phyloP scores from a whole-genome alignment of 2,329 filamentous ascomycete genomes.

The Penicillium sp. region DNA sequence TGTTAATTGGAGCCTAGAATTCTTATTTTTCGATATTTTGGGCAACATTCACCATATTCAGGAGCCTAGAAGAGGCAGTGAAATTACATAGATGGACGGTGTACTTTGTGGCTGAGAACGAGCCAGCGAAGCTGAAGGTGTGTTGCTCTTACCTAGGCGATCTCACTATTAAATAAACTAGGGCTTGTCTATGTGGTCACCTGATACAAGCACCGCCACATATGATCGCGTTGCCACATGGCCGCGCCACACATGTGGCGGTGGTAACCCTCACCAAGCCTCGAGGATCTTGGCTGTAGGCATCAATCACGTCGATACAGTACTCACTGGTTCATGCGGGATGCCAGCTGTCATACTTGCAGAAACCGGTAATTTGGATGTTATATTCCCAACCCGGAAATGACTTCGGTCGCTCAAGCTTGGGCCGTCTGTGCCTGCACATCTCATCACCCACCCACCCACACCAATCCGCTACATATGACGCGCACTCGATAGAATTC shows the following conservation, averaged over 20 bases:
- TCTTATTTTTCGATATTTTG: too few species aligned
- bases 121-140: too few species aligned
- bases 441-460: conserved; percentile 1
- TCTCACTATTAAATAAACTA: conserved; percentile 1
- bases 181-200: neutral
- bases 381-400: too few species aligned
- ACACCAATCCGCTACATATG: neutral
- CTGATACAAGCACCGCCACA: neutral
- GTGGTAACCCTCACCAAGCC: conserved; percentile 1
- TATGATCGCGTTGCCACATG: neutral
- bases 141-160: too few species aligned
- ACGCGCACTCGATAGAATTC: neutral
- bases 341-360: too few species aligned
- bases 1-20: neutral
- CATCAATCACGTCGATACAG: too few species aligned
- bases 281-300: too few species aligned
- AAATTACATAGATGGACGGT: neutral
- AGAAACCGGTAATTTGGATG: too few species aligned
- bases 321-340: too few species aligned
- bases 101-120: neutral
- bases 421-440: neutral
- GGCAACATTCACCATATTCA: too few species aligned
- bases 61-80: conserved; percentile 15
- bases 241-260: conserved; percentile 4
- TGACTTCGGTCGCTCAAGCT: too few species aligned